Percentiles rank a stretch among this genome's conserved stretches.
phyloP scores from a whole-genome alignment of 2,329 filamentous ascomycete genomes.

The Ascochyta lentis region DNA sequence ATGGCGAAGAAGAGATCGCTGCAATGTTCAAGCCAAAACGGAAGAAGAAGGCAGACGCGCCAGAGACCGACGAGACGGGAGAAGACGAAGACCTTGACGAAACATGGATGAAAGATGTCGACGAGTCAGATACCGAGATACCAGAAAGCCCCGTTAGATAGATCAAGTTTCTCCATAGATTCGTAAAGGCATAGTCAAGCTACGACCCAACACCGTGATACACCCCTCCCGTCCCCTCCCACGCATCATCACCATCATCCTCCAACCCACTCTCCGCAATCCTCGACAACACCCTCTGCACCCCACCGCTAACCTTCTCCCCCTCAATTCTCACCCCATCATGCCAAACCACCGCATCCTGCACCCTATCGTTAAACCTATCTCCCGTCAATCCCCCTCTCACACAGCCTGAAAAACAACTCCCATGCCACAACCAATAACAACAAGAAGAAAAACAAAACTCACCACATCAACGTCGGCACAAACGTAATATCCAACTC shows the following conservation, averaged over 20 bases:
- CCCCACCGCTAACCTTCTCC: slow-evolving; percentile 31
- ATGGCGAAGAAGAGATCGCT: slow-evolving; percentile 73
- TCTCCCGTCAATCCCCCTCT: not conserved
- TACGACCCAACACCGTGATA: slow-evolving; percentile 9
- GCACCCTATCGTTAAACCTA: slow-evolving; percentile 27
- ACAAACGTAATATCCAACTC: slow-evolving; percentile 33
- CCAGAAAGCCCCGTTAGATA: slow-evolving; percentile 2
- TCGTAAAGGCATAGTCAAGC: too few relatives aligned
- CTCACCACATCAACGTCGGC: slow-evolving; percentile 33
- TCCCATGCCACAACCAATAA: too few relatives aligned
- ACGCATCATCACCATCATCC: slow-evolving; percentile 27
- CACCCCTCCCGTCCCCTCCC: slow-evolving; percentile 15
- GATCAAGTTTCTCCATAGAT: not conserved
- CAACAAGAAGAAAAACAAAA: not conserved
- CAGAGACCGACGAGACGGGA: slow-evolving; percentile 18
- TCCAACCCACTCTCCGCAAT: slow-evolving; percentile 34
- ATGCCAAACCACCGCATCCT: slow-evolving; percentile 35
- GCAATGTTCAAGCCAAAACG: slow-evolving; percentile 67
- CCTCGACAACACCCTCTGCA: slow-evolving; percentile 33
- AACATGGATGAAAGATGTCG: slow-evolving; percentile 42
- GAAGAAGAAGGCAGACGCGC: slow-evolving; percentile 41
- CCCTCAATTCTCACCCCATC: slow-evolving; percentile 30
- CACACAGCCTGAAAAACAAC: not conserved
- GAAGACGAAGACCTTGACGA: slow-evolving; percentile 42
- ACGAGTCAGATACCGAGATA: slow-evolving; percentile 34